Conservation (phyloP, 2,329 filamentous ascomycete genomes). For the Bipolaris bicolor region DNA sequence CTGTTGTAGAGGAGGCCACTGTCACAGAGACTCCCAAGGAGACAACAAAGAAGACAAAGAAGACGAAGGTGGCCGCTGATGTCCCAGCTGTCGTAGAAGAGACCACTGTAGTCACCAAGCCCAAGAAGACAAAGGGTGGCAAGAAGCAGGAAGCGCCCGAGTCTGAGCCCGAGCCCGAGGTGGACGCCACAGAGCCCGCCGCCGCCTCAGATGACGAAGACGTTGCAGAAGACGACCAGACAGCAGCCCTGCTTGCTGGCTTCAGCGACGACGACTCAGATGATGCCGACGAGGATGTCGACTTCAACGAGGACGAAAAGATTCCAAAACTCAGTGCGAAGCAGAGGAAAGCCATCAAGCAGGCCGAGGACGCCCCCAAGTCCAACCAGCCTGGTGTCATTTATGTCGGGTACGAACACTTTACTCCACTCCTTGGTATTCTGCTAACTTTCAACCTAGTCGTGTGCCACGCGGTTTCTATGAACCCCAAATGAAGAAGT, state of each 20-base stretch:
- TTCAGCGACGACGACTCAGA: conserved; percentile 55
- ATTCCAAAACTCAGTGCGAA: conserved; percentile 37
- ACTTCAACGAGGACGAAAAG: conserved; percentile 47
- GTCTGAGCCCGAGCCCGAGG: conserved; percentile 8
- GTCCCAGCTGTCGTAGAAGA: conserved; percentile 21
- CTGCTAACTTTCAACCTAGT: conserved; percentile 42
- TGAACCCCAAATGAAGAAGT: conserved; percentile 91
- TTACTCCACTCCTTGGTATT: background rate
- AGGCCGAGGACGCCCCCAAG: conserved; percentile 58
- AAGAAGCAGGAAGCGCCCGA: conserved; percentile 25
- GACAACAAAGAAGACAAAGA: conserved; percentile 28
- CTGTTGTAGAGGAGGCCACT: conserved; percentile 12
- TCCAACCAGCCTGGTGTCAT: conserved; percentile 74
- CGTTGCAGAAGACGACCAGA: conserved; percentile 53
- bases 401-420: conserved; percentile 71
- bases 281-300: conserved; percentile 43
- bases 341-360: conserved; percentile 53
- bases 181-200: conserved; percentile 22
- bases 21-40: conserved; percentile 16
- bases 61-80: conserved; percentile 25
- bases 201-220: conserved; percentile 27
- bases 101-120: conserved; percentile 17
- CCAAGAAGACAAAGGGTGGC: conserved; percentile 24
- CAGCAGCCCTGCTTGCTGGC: conserved; percentile 58
- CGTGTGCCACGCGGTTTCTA: conserved; percentile 96